Conservation (phyloP, 1,284 basidiomycete species). For the Moniliophthora roreri region DNA sequence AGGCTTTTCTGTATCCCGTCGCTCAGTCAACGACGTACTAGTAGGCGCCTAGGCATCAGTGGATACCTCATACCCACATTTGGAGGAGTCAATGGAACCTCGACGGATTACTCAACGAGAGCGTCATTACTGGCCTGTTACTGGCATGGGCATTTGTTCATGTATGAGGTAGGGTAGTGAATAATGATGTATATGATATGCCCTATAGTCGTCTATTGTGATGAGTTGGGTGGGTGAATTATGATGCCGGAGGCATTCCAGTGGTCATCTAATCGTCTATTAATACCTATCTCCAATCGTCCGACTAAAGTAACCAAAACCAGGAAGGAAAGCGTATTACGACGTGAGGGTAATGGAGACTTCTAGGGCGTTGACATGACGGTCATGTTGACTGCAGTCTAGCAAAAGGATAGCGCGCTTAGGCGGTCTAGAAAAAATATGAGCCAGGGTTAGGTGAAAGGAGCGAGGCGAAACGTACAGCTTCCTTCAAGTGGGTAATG, state of each 20-base stretch:
- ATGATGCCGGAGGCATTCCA: too few species aligned
- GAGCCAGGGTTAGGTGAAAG: background rate
- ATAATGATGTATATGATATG: too few species aligned
- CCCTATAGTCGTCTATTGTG: too few species aligned
- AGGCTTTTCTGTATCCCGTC: conserved; percentile 38
- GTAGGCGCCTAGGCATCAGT: background rate
- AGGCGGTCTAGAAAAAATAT: background rate
- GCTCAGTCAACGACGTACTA: background rate
- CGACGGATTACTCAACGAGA: too few species aligned
- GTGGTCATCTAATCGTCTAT: background rate
- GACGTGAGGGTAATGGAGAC: background rate
- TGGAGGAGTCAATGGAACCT: too few species aligned
- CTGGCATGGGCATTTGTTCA: too few species aligned
- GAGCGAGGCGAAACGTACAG: conserved; percentile 41
- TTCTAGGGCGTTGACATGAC: background rate
- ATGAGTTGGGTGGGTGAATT: too few species aligned
- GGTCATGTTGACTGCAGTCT: background rate
- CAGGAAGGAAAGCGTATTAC: background rate
- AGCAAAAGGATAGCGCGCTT: background rate
- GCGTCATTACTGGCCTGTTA: too few species aligned
- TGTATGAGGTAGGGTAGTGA: background rate
- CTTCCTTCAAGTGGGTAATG: conserved; percentile 74
- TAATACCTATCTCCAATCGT: background rate
- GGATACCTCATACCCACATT: background rate
- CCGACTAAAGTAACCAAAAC: conserved; percentile 1